Base-by-base conservation (phyloP, 1,284 basidiomycete species). In the Marasmius fiardii region DNA sequence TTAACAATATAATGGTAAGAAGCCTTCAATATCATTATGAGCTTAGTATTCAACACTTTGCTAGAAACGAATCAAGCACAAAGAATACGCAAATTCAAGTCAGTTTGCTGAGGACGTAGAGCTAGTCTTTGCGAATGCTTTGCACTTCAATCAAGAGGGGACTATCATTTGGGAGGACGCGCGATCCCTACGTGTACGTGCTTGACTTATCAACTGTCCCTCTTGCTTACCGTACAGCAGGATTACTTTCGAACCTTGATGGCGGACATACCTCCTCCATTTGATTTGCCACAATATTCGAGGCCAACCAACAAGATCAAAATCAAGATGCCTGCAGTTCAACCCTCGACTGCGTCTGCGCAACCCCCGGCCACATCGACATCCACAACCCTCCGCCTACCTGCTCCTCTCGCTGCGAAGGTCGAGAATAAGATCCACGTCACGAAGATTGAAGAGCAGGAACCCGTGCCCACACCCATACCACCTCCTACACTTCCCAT, bases 101-200 rank as follows among this genome's bases (percentile, higher is more conserved):
- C 86, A 90, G 37, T 94, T 95, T 66, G 88, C 89, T 52, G 82
- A 83, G 28, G 95, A 97, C 61, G 87, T 95, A 6, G 92, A 95
- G 65, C 81, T 93, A 43, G 89, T 97, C 47, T 96, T 95, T 72
- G 82, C 84, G n/a, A 98, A 98, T 68, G 95, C 95, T 2, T 79
- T 93, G 68, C 72, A 80, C 52, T 92, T 91, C 71, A 92, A 92
- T 62, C 82, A 81, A 62, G 90, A 92, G 23, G 79, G 87, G 63
- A 90, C 86, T 21, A 76, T 70, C 54, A 88, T 92, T 37, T 92
- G 86, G 85, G 82, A 90, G 61, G 88, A 90, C 64, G 89, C 90
- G 14, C 64, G 77, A 21, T 67, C 73, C 8, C 74, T 92, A 34
- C 76, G 83, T 63, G 90, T 90, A 67, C 51, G 81, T 71, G 8